Evolutionary conservation across 805 yeast species (phyloP).

Genomic region (Wickerhamomyces alni): DNA sequence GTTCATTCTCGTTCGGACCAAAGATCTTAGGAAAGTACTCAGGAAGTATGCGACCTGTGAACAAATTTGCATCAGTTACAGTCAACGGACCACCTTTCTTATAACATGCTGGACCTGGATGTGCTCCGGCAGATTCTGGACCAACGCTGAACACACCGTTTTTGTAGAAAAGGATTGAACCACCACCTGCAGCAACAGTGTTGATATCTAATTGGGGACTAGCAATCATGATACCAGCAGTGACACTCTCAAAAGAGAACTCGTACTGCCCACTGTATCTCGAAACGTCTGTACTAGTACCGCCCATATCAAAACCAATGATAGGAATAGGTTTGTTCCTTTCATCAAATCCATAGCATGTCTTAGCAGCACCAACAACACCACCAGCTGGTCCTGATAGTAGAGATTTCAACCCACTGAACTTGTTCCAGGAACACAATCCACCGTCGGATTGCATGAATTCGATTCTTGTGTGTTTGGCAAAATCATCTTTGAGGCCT

Average conservation of each 20-base stretch:
- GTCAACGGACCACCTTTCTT: conserved; percentile 44
- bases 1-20: conserved; percentile 38
- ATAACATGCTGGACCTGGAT: conserved; percentile 45
- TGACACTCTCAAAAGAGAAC: conserved; percentile 27
- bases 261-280: conserved; percentile 26
- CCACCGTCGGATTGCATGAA: conserved; percentile 62
- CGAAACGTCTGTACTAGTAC: conserved; percentile 35
- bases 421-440: conserved; percentile 43
- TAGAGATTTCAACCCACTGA: conserved; percentile 47
- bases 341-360: conserved; percentile 36
- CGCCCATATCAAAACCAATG: conserved; percentile 38
- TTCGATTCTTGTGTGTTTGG: conserved; percentile 32
- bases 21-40: conserved; percentile 39
- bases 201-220: conserved; percentile 34
- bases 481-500: conserved; percentile 31
- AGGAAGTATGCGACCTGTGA: conserved; percentile 35
- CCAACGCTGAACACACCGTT: conserved; percentile 38
- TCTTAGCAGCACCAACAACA: conserved; percentile 49
- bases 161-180: conserved; percentile 27
- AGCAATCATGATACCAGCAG: conserved; percentile 35
- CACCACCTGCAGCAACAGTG: conserved; percentile 35
- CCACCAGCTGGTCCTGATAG: conserved; percentile 62
- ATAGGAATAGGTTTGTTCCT: conserved; percentile 4
- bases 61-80: conserved; percentile 40
- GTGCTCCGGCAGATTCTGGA: conserved; percentile 41